phyloP scores from a whole-genome alignment of 2,329 filamentous ascomycete species.

The Biscogniauxia mediterranea region DNA sequence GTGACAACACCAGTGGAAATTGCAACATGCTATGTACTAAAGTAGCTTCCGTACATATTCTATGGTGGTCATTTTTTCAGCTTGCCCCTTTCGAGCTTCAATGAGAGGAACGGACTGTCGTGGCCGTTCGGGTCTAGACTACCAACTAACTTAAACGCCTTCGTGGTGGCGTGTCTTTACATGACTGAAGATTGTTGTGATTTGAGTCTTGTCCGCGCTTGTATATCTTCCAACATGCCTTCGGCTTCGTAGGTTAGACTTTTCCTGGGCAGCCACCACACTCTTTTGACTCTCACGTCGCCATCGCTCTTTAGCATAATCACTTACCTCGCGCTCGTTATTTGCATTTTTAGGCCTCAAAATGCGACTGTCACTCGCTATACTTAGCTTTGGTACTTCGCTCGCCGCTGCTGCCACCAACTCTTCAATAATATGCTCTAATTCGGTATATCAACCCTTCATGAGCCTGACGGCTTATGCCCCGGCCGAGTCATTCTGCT shows the following conservation, averaged over 20 bases:
- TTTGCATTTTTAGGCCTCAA: background rate
- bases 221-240: background rate
- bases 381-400: background rate
- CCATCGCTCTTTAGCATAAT: background rate
- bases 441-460: background rate
- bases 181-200: background rate
- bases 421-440: background rate
- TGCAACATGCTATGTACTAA: background rate
- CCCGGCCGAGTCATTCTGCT: background rate
- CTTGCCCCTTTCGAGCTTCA: background rate
- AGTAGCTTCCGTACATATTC: background rate
- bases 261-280: background rate
- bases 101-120: background rate
- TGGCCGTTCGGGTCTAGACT: background rate
- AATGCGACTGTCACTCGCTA: background rate
- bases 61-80: background rate
- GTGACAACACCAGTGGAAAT: background rate
- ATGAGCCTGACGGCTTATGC: background rate
- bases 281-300: background rate
- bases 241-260: background rate
- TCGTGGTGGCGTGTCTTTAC: background rate
- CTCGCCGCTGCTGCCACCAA: background rate
- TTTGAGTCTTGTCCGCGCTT: background rate
- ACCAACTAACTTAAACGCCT: background rate
- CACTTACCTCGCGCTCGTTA: background rate